Conservation (phyloP, 805 yeast genomes). For the Jamesozyma spencerorum region DNA sequence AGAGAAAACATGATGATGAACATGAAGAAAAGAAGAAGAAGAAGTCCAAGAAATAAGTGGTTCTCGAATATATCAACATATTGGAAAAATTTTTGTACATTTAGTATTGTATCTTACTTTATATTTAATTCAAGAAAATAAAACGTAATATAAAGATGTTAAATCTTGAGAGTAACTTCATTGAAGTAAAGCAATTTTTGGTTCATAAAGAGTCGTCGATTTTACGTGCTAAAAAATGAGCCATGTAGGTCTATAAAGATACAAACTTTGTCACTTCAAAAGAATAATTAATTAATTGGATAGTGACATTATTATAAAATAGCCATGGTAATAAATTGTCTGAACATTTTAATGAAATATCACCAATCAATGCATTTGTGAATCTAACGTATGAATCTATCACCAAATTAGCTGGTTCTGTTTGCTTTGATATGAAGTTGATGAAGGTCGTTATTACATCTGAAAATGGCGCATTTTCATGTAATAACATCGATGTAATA, state of each 20-base stretch:
- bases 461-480: slow-evolving; percentile 2
- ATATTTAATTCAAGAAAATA: neutral
- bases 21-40: slow-evolving; percentile 32
- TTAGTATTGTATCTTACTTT: slow-evolving; percentile 3
- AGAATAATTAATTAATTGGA: slow-evolving; percentile 14
- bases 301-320: slow-evolving; percentile 12
- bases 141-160: neutral
- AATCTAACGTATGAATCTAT: slow-evolving; percentile 19
- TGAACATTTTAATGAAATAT: slow-evolving; percentile 14
- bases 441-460: slow-evolving; percentile 6
- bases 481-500: slow-evolving; percentile 3
- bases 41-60: slow-evolving; percentile 35
- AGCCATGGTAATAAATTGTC: slow-evolving; percentile 16
- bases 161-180: neutral
- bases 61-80: neutral
- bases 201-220: no score
- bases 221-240: no score
- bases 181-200: neutral
- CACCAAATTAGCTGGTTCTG: slow-evolving; percentile 13
- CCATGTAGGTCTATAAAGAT: neutral
- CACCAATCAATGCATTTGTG: slow-evolving; percentile 22
- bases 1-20: slow-evolving; percentile 27
- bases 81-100: neutral
- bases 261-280: slow-evolving; percentile 13
- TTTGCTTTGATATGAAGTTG: slow-evolving; percentile 11